These are phyloP conservation scores for Hibiscus tridactylites DNA, from an alignment of 345 rosid species.

Conservation along the genomic window DNA sequence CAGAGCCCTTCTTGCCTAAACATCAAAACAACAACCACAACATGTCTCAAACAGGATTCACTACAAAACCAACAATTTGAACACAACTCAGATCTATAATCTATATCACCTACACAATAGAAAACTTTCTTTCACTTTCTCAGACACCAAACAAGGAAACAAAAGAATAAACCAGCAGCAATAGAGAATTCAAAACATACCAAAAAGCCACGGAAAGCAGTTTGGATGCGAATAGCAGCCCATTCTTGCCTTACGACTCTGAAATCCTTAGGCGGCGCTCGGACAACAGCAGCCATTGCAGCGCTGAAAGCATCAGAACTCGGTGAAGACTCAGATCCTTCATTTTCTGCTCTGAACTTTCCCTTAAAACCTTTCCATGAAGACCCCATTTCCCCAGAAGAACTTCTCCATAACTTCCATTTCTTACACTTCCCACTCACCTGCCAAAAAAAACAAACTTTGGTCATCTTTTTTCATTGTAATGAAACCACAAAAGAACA, in stretches of 20 bases:
- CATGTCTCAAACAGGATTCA: background rate
- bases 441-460: background rate
- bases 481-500: background rate
- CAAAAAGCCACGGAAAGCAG: slow-evolving; percentile 92
- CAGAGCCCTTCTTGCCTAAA: slow-evolving; percentile 79
- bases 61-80: background rate
- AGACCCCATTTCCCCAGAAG: slow-evolving; percentile 50
- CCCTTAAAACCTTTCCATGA: slow-evolving; percentile 60
- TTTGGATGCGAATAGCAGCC: slow-evolving; percentile 90
- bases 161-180: background rate
- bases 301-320: slow-evolving; percentile 45
- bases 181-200: slow-evolving; percentile 26
- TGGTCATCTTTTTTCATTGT: background rate
- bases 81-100: background rate
- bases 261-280: slow-evolving; percentile 89
- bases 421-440: slow-evolving; percentile 49
- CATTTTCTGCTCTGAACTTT: slow-evolving; percentile 40
- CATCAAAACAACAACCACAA: background rate
- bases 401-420: slow-evolving; percentile 71
- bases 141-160: background rate
- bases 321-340: slow-evolving; percentile 37
- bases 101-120: no score
- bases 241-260: slow-evolving; percentile 72
- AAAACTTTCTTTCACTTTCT: background rate
- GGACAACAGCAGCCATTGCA: slow-evolving; percentile 71